phyloP scores from a whole-genome alignment of 257 asterid species.

The Cinchona pubescens region DNA sequence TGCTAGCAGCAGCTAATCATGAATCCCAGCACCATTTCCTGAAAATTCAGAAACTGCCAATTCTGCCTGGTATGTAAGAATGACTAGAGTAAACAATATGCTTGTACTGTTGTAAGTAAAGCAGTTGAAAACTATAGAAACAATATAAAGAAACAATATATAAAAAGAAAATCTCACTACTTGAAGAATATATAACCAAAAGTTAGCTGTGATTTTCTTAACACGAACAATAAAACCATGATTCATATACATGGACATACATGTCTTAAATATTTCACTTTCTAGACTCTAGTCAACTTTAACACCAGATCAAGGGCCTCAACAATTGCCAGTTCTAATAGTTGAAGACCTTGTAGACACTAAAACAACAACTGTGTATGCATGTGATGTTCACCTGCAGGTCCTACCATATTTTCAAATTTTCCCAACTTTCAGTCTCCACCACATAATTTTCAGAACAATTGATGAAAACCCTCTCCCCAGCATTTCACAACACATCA shows the following conservation, averaged over 20 bases:
- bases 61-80: conserved; percentile 59
- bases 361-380: too few relatives aligned
- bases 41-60: conserved; percentile 83
- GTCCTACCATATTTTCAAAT: too few relatives aligned
- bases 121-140: background rate
- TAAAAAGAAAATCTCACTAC: background rate
- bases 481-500: background rate
- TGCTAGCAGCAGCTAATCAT: conserved; percentile 79
- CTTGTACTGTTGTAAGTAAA: background rate
- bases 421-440: too few relatives aligned
- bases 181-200: background rate
- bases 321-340: too few relatives aligned
- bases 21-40: conserved; percentile 82
- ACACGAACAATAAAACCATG: background rate
- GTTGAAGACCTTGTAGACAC: too few relatives aligned
- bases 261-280: background rate
- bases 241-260: background rate
- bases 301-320: too few relatives aligned
- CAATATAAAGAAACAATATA: background rate
- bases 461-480: too few relatives aligned
- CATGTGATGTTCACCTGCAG: too few relatives aligned
- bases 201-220: background rate
- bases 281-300: background rate
- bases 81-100: conserved; percentile 19
- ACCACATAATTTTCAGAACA: too few relatives aligned